These are phyloP conservation scores for Phlegmacium glaucopus DNA, from an alignment of 768 basidiomycete species.

Conservation along the genomic window DNA sequence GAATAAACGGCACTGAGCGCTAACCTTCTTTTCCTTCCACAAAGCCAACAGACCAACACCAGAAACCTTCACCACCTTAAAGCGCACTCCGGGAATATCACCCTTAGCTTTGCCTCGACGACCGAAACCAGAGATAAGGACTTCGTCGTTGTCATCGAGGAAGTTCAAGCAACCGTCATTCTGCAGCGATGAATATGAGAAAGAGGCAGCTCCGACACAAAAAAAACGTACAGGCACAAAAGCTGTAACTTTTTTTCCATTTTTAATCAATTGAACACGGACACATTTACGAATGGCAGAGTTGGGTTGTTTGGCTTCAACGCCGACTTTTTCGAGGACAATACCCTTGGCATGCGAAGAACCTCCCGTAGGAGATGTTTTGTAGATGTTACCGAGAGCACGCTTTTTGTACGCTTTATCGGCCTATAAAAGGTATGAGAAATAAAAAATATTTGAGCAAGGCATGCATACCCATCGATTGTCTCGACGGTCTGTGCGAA, in stretches of 20 bases:
- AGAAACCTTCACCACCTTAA: constrained; percentile 99
- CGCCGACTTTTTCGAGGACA: constrained; percentile 99
- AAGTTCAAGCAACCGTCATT: constrained; percentile 98
- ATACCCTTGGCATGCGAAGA: constrained; percentile 99
- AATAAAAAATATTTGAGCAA: constrained; percentile 9
- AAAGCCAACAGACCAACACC: constrained; percentile 97
- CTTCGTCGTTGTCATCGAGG: constrained; percentile 99
- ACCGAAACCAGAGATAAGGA: constrained; percentile 99
- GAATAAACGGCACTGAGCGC: constrained; percentile 18
- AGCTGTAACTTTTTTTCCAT: constrained; percentile 99
- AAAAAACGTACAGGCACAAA: constrained; percentile 83
- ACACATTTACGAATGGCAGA: constrained; percentile 99
- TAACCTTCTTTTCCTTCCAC: constrained; percentile 99
- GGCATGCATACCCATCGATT: constrained; percentile 87
- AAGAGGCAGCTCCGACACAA: constrained; percentile 1
- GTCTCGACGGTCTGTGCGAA: constrained; percentile 88
- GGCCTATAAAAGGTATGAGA: constrained; percentile 51
- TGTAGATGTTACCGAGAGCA: constrained; percentile 98
- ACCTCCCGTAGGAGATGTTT: constrained; percentile 98
- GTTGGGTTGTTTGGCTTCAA: constrained; percentile 99
- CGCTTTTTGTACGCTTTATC: constrained; percentile 99
- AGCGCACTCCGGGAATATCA: constrained; percentile 99
- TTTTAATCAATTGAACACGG: constrained; percentile 99
- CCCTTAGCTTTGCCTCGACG: constrained; percentile 99
- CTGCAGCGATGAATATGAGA: constrained; percentile 31